phyloP scores from a whole-genome alignment of 306 rosid species.

The Prunus salicina region DNA sequence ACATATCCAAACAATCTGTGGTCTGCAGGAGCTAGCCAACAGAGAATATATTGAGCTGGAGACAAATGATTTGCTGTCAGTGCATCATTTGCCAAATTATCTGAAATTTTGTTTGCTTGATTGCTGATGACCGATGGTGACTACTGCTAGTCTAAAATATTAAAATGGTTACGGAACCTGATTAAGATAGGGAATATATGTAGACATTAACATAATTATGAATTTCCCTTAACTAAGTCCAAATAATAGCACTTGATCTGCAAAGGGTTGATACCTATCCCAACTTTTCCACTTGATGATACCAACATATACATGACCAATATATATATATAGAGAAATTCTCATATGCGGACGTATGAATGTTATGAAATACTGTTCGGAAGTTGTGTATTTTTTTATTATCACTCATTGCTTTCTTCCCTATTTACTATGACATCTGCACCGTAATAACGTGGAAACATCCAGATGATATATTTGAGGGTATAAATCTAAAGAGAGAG shows the following conservation, averaged over 20 bases:
- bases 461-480: background rate
- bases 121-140: background rate
- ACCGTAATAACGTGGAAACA: no score
- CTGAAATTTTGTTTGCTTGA: background rate
- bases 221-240: background rate
- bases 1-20: no score
- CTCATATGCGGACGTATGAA: no score
- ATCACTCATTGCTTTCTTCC: no score
- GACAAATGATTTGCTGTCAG: background rate
- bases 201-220: background rate
- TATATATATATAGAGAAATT: no score
- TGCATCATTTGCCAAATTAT: background rate
- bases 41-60: background rate
- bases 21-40: no score
- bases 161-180: slow-evolving; percentile 11
- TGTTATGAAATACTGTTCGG: fast-evolving
- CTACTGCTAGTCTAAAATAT: background rate
- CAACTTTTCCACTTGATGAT: background rate
- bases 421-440: fast-evolving
- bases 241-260: background rate
- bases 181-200: slow-evolving; percentile 3
- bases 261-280: background rate
- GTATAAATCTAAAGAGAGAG: background rate
- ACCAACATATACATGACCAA: background rate
- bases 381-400: no score